Conservation (phyloP, 129 eudicot genomes). For the Artemisia annua region DNA sequence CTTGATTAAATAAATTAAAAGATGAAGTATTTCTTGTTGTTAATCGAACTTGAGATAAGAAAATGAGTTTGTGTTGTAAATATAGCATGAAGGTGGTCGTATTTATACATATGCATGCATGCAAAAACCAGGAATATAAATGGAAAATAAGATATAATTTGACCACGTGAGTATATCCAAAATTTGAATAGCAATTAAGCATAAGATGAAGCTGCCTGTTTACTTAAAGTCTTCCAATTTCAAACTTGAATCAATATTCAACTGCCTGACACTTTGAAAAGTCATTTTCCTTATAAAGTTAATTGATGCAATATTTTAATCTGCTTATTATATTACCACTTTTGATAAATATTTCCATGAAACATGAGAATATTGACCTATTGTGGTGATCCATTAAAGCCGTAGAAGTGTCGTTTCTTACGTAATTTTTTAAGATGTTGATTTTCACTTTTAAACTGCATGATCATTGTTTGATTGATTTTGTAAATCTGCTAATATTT, state of each 20-base stretch:
- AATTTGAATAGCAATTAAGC: neutral
- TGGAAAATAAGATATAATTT: neutral
- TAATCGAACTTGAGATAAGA: neutral
- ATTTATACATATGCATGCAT: conserved; percentile 16
- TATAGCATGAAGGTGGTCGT: neutral
- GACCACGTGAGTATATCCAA: neutral
- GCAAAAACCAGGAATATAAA: neutral
- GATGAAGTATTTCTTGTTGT: neutral
- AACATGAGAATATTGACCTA: neutral
- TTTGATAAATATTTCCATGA: neutral
- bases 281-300: neutral
- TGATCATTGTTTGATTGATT: neutral
- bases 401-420: conserved; percentile 1
- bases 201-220: conserved; percentile 10
- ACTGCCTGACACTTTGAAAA: conserved; percentile 8
- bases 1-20: neutral
- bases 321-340: neutral
- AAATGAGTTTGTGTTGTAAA: neutral
- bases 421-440: neutral
- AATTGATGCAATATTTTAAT: neutral
- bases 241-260: conserved; percentile 4
- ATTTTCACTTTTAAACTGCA: neutral
- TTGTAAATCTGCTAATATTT: too few relatives aligned
- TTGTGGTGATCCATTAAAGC: too few relatives aligned
- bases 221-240: conserved; percentile 2